These are phyloP conservation scores for Ustilago bromivora DNA, from an alignment of 1,284 basidiomycete species.

Conservation along the genomic window DNA sequence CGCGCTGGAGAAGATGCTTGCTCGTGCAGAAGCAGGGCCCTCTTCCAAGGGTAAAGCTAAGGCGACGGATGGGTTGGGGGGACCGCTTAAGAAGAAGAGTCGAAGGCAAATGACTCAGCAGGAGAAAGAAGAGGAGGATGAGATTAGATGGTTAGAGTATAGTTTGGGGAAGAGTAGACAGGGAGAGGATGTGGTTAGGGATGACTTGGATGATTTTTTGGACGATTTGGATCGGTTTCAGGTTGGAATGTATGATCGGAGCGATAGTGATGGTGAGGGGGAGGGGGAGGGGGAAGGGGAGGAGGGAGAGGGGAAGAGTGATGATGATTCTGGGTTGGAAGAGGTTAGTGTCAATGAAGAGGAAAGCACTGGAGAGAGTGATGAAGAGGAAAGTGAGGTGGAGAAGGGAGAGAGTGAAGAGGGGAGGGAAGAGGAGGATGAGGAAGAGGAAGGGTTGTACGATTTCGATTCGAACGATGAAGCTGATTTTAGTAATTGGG, in stretches of 20 bases:
- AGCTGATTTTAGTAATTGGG: constrained; percentile 51
- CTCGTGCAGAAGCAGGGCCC: constrained; percentile 29
- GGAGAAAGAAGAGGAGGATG: constrained; percentile 67
- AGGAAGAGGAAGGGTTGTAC: constrained; percentile 37
- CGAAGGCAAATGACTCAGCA: constrained; percentile 46
- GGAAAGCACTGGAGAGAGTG: constrained; percentile 12
- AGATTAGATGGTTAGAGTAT: constrained; percentile 68
- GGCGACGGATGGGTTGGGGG: constrained; percentile 12
- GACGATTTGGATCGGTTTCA: constrained; percentile 62
- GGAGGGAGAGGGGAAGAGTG: constrained; percentile 14
- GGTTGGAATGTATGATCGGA: constrained; percentile 49
- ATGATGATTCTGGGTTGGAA: constrained; percentile 25
- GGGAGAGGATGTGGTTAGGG: constrained; percentile 42
- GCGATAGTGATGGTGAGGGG: constrained; percentile 9
- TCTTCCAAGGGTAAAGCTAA: constrained; percentile 22
- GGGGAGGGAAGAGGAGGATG: constrained; percentile 7
- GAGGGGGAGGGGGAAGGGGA: constrained; percentile 8
- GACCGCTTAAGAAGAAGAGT: constrained; percentile 32
- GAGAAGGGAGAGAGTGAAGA: constrained; percentile 4
- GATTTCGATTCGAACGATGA: constrained; percentile 52
- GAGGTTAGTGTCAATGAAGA: constrained; percentile 21
- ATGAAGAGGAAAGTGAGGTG: constrained; percentile 19
- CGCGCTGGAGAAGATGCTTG: constrained; percentile 49
- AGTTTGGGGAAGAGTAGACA: constrained; percentile 48
- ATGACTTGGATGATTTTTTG: constrained; percentile 60